A percentile compares a stretch with the other conserved stretches of the same genome.
phyloP scores from a whole-genome alignment of 2,329 filamentous ascomycete species.

The Botrytis galanthina region DNA sequence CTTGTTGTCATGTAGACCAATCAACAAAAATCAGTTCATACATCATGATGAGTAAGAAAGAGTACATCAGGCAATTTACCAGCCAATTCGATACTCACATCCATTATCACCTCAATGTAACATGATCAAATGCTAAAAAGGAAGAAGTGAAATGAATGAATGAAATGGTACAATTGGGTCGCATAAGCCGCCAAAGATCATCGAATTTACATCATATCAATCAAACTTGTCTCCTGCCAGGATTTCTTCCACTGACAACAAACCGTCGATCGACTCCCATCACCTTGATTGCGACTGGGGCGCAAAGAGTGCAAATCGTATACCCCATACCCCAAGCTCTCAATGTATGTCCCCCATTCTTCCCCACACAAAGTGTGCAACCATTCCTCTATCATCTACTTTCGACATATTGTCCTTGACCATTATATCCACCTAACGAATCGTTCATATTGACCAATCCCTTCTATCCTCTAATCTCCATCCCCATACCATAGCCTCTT shows the following conservation, averaged over 20 bases:
- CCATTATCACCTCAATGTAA: neutral
- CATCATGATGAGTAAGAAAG: conserved; percentile 1
- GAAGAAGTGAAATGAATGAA: conserved; percentile 2
- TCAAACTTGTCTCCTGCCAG: conserved; percentile 4
- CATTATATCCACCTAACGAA: neutral
- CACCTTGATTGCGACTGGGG: neutral
- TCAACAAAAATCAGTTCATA: neutral
- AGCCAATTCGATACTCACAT: neutral
- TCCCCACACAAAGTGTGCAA: conserved; percentile 7
- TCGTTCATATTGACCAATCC: neutral
- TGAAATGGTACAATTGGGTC: neutral
- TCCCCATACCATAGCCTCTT: neutral
- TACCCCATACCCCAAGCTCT: conserved; percentile 15
- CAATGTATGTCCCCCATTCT: conserved; percentile 13
- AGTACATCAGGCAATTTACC: neutral
- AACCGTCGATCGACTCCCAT: neutral
- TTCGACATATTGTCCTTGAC: neutral
- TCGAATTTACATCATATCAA: conserved; percentile 18
- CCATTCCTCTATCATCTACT: neutral
- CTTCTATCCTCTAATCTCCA: neutral
- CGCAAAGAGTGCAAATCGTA: conserved; percentile 1
- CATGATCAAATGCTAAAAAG: neutral
- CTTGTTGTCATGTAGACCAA: neutral
- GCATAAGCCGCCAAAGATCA: conserved; percentile 10
- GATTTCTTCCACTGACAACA: conserved; percentile 7